phyloP scores from a whole-genome alignment of 192 early-diverging fungal genomes.

The Lobosporangium transversale region DNA sequence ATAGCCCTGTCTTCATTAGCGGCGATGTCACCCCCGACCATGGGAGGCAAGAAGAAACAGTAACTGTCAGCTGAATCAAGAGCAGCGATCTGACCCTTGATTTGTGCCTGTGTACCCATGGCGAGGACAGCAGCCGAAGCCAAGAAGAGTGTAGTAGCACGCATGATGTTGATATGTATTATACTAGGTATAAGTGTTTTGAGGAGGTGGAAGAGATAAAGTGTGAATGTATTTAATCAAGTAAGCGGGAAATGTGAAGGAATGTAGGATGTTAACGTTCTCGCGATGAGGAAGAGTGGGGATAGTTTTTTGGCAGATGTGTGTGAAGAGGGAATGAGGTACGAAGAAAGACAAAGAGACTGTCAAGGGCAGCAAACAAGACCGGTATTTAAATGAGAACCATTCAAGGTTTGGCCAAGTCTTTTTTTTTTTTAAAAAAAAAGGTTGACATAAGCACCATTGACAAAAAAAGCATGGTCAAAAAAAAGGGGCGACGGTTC shows the following conservation, averaged over 20 bases:
- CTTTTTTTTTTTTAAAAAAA: not conserved
- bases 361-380: not conserved
- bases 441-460: not conserved
- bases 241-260: no score
- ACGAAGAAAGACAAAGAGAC: conserved; percentile 16
- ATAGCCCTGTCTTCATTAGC: conserved; percentile 59
- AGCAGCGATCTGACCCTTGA: conserved; percentile 38
- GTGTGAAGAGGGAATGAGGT: conserved; percentile 22
- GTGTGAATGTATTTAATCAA: no score
- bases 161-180: conserved; percentile 13
- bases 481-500: not conserved
- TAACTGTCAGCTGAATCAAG: conserved; percentile 31
- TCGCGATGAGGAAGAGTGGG: no score
- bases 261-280: no score
- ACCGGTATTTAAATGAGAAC: not conserved
- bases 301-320: no score
- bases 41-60: conserved; percentile 50
- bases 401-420: not conserved
- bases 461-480: not conserved
- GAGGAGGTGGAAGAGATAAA: no score
- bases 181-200: not conserved
- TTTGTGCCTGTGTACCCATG: conserved; percentile 32
- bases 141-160: conserved; percentile 28
- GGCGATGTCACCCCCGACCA: conserved; percentile 52
- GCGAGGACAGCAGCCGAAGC: conserved; percentile 41